Evolutionary conservation across 177 flowering plant species (phyloP).

Genomic region (Tripterygium wilfordii): DNA sequence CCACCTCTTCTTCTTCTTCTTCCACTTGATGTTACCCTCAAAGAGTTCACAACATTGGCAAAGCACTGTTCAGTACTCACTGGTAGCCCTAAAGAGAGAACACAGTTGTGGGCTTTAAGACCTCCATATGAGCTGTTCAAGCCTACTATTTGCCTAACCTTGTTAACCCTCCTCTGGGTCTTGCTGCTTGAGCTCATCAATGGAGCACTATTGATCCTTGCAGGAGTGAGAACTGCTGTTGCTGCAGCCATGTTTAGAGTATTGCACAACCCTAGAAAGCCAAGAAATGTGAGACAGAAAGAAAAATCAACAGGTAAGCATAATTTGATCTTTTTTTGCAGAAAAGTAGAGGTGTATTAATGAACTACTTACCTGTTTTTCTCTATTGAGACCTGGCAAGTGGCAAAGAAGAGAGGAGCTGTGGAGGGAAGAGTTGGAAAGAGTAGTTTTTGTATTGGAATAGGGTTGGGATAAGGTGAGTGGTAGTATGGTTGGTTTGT

Average conservation of each 20-base stretch:
- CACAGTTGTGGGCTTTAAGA: conserved; percentile 58
- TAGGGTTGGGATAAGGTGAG: conserved; percentile 1
- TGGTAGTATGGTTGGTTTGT: not conserved
- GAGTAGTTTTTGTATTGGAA: not conserved
- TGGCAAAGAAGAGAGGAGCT: not conserved
- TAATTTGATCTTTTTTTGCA: too few relatives aligned
- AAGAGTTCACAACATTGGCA: conserved; percentile 45
- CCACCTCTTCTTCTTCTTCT: conserved; percentile 40
- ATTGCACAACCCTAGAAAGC: too few relatives aligned
- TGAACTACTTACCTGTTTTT: conserved; percentile 4
- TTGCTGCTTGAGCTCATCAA: conserved; percentile 7
- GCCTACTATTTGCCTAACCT: conserved; percentile 36
- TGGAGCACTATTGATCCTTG: conserved; percentile 9
- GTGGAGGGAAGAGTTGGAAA: too few relatives aligned
- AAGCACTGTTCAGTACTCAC: conserved; percentile 46
- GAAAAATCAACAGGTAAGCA: too few relatives aligned
- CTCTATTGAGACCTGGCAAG: not conserved
- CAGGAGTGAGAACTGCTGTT: conserved; percentile 25
- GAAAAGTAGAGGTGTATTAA: too few relatives aligned
- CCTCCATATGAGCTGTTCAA: conserved; percentile 66
- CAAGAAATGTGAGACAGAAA: too few relatives aligned
- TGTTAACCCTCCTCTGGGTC: conserved; percentile 19
- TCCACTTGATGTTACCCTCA: conserved; percentile 25
- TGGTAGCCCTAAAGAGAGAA: conserved; percentile 46
- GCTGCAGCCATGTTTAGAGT: conserved; percentile 39